These are phyloP conservation scores for Phytophthora quininea DNA, from an alignment of 352 stramenopile genomes.

Conservation along the genomic window DNA sequence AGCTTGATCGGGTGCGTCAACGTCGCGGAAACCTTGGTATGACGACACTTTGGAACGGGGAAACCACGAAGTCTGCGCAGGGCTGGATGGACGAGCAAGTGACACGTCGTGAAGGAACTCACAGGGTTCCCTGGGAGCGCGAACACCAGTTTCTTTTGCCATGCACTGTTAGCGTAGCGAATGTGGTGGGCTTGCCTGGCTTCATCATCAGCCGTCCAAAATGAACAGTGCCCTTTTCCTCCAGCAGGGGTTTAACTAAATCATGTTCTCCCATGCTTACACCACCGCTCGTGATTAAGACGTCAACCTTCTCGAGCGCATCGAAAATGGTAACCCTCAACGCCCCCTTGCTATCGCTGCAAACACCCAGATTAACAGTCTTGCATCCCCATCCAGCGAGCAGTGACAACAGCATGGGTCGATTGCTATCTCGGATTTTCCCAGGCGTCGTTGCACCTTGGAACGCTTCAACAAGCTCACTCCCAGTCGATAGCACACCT, in stretches of 20 bases:
- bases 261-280: slow-evolving; percentile 95
- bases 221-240: slow-evolving; percentile 88
- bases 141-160: slow-evolving; percentile 90
- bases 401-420: slow-evolving; percentile 90
- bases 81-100: slow-evolving; percentile 93
- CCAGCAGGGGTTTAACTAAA: slow-evolving; percentile 92
- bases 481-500: slow-evolving; percentile 95
- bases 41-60: slow-evolving; percentile 46
- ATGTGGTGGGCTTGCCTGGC: slow-evolving; percentile 97
- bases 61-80: slow-evolving; percentile 88
- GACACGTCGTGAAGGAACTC: slow-evolving; percentile 93
- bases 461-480: slow-evolving; percentile 90
- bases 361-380: slow-evolving; percentile 75
- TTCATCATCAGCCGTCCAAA: slow-evolving; percentile 98
- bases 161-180: slow-evolving; percentile 83
- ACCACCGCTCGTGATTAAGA: slow-evolving; percentile 96
- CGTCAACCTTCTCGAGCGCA: slow-evolving; percentile 73
- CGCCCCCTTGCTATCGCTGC: slow-evolving; percentile 65
- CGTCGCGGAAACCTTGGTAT: slow-evolving; percentile 58
- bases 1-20: slow-evolving; percentile 72
- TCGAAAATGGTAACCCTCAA: slow-evolving; percentile 54
- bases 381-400: slow-evolving; percentile 52
- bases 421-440: slow-evolving; percentile 96
- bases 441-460: slow-evolving; percentile 43
- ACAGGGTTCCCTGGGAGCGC: slow-evolving; percentile 97